A percentile compares a stretch with the other conserved stretches of the same genome.
Conservation (phyloP, 2,329 filamentous ascomycete genomes). For the Catunica adiposa region DNA sequence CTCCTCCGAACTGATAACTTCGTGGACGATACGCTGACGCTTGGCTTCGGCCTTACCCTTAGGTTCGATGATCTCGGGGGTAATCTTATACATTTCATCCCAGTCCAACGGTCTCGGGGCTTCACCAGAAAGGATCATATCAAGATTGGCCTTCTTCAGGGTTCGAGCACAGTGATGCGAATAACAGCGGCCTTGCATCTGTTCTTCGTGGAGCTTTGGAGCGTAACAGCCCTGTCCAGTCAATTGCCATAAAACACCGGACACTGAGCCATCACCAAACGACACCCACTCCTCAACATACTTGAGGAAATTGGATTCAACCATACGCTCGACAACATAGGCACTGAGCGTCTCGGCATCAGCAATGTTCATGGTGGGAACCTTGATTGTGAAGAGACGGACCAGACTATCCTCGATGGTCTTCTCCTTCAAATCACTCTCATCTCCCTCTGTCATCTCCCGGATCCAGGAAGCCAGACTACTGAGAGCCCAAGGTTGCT, state of each 20-base stretch:
- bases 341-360: conserved; percentile 79
- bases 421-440: conserved; percentile 70
- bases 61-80: conserved; percentile 55
- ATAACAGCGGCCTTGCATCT: conserved; percentile 67
- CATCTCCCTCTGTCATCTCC: conserved; percentile 67
- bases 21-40: conserved; percentile 84
- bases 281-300: conserved; percentile 97
- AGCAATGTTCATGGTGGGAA: conserved; percentile 95
- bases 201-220: conserved; percentile 57
- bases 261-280: conserved; percentile 63
- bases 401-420: conserved; percentile 77
- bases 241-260: conserved; percentile 83
- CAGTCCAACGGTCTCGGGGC: conserved; percentile 59
- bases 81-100: conserved; percentile 75
- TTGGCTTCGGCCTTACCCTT: conserved; percentile 76
- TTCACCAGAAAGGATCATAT: conserved; percentile 53
- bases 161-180: conserved; percentile 87
- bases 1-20: conserved; percentile 88
- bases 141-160: conserved; percentile 81
- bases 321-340: conserved; percentile 65
- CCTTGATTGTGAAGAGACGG: conserved; percentile 79
- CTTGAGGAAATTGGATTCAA: conserved; percentile 58
- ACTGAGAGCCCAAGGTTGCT: conserved; percentile 85
- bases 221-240: conserved; percentile 87
- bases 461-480: conserved; percentile 76